These are phyloP conservation scores for Didymella arachidicola DNA, from an alignment of 2,329 filamentous ascomycete species.

Conservation along the genomic window DNA sequence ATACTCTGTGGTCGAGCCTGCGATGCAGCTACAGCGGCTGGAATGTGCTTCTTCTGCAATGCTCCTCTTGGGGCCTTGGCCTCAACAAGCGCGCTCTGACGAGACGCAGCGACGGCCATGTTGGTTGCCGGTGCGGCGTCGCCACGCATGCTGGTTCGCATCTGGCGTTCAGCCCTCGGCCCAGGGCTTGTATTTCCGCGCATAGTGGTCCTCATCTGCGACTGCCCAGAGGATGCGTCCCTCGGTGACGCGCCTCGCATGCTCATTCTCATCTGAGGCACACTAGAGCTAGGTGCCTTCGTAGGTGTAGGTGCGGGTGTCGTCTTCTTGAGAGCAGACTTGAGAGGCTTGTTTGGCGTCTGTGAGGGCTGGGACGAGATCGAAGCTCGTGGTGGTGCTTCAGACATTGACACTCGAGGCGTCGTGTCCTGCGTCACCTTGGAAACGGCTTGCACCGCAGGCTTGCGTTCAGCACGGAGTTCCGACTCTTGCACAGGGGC, in stretches of 20 bases:
- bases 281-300: constrained; percentile 19
- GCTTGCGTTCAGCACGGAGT: constrained; percentile 14
- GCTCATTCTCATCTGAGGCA: constrained; percentile 47
- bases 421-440: neutral
- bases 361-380: constrained; percentile 24
- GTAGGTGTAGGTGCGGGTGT: constrained; percentile 28
- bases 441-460: neutral
- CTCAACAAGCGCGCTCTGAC: constrained; percentile 41
- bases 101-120: constrained; percentile 46
- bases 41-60: constrained; percentile 52
- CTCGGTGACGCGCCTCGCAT: constrained; percentile 40
- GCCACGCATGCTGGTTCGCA: constrained; percentile 52
- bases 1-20: constrained; percentile 41
- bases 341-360: constrained; percentile 44
- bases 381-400: constrained; percentile 9
- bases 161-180: constrained; percentile 27
- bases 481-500: constrained; percentile 22
- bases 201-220: constrained; percentile 49
- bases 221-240: constrained; percentile 22
- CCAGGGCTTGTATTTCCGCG: constrained; percentile 25
- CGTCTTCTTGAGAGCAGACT: constrained; percentile 54
- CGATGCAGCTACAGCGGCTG: constrained; percentile 30
- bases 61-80: constrained; percentile 45
- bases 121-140: constrained; percentile 34
- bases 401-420: constrained; percentile 11